These are phyloP conservation scores for Hymenochaete sp. DNA, from an alignment of 1,284 basidiomycete genomes.

Conservation along the genomic window DNA sequence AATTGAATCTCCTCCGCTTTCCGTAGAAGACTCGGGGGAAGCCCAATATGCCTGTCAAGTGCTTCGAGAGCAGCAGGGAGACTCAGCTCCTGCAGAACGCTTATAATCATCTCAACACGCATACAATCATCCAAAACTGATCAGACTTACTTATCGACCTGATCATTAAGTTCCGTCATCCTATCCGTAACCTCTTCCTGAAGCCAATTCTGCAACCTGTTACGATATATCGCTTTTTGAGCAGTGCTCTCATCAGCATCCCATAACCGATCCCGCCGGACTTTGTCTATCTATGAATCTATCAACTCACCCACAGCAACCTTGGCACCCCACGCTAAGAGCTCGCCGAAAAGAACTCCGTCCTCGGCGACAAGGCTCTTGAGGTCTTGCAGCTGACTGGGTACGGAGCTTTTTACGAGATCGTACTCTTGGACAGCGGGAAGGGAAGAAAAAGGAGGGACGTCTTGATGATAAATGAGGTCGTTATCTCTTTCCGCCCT, in stretches of 20 bases:
- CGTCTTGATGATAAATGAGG: conserved; percentile 87
- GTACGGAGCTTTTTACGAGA: conserved; percentile 61
- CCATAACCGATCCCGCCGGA: too few species aligned
- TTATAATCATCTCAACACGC: conserved; percentile 25
- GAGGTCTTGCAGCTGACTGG: conserved; percentile 58
- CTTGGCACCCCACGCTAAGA: conserved; percentile 85
- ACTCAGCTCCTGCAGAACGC: conserved; percentile 64
- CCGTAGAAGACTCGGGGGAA: conserved; percentile 81
- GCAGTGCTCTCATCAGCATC: too few species aligned
- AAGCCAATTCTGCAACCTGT: conserved; percentile 70
- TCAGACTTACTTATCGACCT: conserved; percentile 49
- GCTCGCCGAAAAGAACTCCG: conserved; percentile 63
- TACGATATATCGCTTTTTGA: conserved; percentile 89
- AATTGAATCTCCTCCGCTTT: conserved; percentile 82
- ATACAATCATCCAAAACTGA: conserved; percentile 2
- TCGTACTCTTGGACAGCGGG: conserved; percentile 56
- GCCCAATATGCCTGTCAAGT: conserved; percentile 75
- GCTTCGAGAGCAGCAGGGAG: conserved; percentile 86
- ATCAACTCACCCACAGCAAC: conserved; percentile 73
- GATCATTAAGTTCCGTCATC: conserved; percentile 60
- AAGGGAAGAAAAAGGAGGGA: conserved; percentile 69
- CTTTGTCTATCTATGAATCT: background rate
- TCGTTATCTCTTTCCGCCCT: conserved; percentile 91
- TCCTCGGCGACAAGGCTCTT: conserved; percentile 38
- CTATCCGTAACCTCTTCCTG: conserved; percentile 58